A percentile compares a stretch with the other conserved stretches of the same genome.
Evolutionary conservation across 1,139 yeast genomes (phyloP).

Genomic region (Yamadazyma oceani): DNA sequence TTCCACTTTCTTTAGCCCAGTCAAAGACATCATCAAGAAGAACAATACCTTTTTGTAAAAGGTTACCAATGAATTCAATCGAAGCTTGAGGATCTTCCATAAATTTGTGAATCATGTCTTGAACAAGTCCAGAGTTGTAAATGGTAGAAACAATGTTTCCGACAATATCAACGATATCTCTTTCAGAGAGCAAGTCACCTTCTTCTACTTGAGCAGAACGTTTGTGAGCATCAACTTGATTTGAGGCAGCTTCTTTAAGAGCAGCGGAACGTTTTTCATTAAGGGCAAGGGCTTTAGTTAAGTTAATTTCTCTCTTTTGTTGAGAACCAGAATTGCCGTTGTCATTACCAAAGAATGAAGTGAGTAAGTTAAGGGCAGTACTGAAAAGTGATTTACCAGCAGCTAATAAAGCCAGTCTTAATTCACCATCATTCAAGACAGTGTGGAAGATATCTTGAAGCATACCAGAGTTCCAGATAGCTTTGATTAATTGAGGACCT

Average conservation of each 20-base stretch:
- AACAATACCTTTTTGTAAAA: slow-evolving; percentile 35
- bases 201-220: slow-evolving; percentile 12
- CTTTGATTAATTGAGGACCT: slow-evolving; percentile 45
- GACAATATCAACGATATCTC: slow-evolving; percentile 36
- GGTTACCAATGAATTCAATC: slow-evolving; percentile 33
- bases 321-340: slow-evolving; percentile 20
- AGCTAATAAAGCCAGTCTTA: slow-evolving; percentile 35
- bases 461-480: slow-evolving; percentile 47
- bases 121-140: slow-evolving; percentile 38
- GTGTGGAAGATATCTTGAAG: slow-evolving; percentile 34
- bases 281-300: slow-evolving; percentile 19
- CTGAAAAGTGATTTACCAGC: slow-evolving; percentile 37
- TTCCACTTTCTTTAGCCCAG: slow-evolving; percentile 43
- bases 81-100: slow-evolving; percentile 39
- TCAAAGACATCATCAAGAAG: slow-evolving; percentile 34
- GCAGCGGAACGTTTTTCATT: slow-evolving; percentile 8
- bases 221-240: slow-evolving; percentile 6
- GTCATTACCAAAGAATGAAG: slow-evolving; percentile 22
- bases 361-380: slow-evolving; percentile 32
- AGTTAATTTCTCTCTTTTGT: slow-evolving; percentile 10
- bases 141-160: slow-evolving; percentile 28
- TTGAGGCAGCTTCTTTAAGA: slow-evolving; percentile 1
- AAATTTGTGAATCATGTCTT: slow-evolving; percentile 32
- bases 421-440: slow-evolving; percentile 34
- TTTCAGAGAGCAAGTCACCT: slow-evolving; percentile 32